Percentiles rank a stretch among this genome's conserved stretches.
phyloP scores from a whole-genome alignment of 768 basidiomycete species.

The Asterophora lycoperdoides region DNA sequence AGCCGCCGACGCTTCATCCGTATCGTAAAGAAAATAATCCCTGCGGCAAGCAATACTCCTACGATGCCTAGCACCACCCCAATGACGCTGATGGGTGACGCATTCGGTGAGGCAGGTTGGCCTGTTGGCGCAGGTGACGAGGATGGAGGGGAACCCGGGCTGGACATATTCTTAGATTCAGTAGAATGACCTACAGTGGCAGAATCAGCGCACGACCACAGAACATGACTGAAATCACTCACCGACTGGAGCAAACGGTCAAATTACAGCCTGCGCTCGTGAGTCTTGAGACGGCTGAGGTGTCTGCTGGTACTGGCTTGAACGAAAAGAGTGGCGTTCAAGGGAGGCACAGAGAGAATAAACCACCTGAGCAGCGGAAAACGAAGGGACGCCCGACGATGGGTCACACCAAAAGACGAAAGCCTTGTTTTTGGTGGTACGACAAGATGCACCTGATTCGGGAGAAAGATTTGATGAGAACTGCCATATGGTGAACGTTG shows the following conservation, averaged over 20 bases:
- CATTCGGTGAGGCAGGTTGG: not conserved
- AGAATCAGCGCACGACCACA: not conserved
- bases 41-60: conserved; percentile 7
- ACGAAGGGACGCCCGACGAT: not conserved
- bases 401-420: not conserved
- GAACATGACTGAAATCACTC: not conserved
- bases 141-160: not conserved
- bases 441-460: conserved; percentile 9
- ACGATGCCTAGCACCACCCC: conserved; percentile 10
- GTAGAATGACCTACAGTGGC: not conserved
- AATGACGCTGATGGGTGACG: conserved; percentile 1
- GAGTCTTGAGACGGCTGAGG: not conserved
- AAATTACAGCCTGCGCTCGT: not conserved
- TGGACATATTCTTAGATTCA: conserved; percentile 9
- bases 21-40: conserved; percentile 7
- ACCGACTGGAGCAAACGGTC: conserved; percentile 1
- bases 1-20: conserved; percentile 9
- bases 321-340: conserved; percentile 33
- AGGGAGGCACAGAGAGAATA: conserved; percentile 3
- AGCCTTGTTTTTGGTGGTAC: conserved; percentile 1
- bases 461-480: conserved; percentile 17
- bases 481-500: conserved; percentile 12
- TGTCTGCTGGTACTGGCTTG: conserved; percentile 5
- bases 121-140: not conserved
- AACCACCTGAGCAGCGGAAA: not conserved